Conservation (phyloP, 345 rosid species). For the Turritis glabra region DNA sequence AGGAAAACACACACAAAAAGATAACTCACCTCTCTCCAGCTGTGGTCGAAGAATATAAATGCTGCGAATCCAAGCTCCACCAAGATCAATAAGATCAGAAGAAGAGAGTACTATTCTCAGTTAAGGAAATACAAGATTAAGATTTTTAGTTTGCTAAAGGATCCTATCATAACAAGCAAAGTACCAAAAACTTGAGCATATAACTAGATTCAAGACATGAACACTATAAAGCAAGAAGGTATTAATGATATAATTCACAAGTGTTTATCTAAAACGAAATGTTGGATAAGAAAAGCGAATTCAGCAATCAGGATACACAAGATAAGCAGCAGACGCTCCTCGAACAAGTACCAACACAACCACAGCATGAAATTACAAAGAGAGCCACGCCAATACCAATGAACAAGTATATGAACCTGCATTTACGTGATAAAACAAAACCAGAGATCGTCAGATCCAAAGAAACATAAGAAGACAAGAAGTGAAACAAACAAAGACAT, state of each 20-base stretch:
- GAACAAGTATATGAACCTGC: constrained; percentile 94
- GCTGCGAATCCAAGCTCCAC: constrained; percentile 91
- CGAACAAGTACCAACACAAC: constrained; percentile 79
- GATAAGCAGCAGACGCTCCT: constrained; percentile 88
- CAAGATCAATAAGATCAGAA: constrained; percentile 84
- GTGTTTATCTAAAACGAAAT: background rate
- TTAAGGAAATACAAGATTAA: constrained; percentile 59
- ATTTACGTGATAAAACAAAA: constrained; percentile 21
- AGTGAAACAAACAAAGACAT: background rate
- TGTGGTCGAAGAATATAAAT: constrained; percentile 81
- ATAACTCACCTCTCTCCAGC: constrained; percentile 78
- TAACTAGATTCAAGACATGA: background rate
- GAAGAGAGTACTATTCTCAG: constrained; percentile 60
- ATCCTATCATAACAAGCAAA: background rate
- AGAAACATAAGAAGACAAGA: background rate
- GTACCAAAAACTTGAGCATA: constrained; percentile 4
- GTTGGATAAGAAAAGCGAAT: background rate
- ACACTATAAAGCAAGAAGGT: background rate
- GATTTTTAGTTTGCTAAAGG: background rate
- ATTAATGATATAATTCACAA: background rate
- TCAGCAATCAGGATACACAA: constrained; percentile 76
- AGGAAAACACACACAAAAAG: background rate
- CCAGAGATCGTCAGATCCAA: constrained; percentile 9
- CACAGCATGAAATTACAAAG: constrained; percentile 85
- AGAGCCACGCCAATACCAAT: constrained; percentile 81